A percentile compares a stretch with the other conserved stretches of the same genome.
These are phyloP conservation scores for Tylopilus vinaceipallidus DNA, from an alignment of 768 basidiomycete species.

Conservation along the genomic window DNA sequence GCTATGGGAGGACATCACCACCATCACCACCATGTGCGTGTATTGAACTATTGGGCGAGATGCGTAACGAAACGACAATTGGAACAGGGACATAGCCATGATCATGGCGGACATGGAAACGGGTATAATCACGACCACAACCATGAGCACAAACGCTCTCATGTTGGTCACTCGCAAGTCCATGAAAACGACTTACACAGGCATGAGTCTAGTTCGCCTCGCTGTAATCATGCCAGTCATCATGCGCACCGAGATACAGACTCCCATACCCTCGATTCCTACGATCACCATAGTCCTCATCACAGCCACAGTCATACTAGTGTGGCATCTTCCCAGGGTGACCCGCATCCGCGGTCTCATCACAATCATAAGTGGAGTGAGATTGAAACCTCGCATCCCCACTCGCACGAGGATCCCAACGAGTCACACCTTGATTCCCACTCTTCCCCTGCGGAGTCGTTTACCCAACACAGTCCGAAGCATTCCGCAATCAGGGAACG, in stretches of 20 bases:
- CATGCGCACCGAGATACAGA: slow-evolving; percentile 21
- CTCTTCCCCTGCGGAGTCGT: slow-evolving; percentile 13
- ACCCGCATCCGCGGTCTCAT: slow-evolving; percentile 29
- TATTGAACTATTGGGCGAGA: background rate
- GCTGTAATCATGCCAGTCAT: slow-evolving; percentile 16
- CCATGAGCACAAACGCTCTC: slow-evolving; percentile 33
- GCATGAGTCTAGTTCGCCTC: slow-evolving; percentile 14
- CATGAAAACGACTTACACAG: slow-evolving; percentile 26
- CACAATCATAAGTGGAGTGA: slow-evolving; percentile 24
- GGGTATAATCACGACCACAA: slow-evolving; percentile 15
- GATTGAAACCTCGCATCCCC: slow-evolving; percentile 23
- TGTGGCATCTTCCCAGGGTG: slow-evolving; percentile 8
- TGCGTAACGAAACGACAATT: background rate
- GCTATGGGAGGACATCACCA: slow-evolving; percentile 94
- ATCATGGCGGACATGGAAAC: slow-evolving; percentile 16
- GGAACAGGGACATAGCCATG: slow-evolving; percentile 19
- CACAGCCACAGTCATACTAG: slow-evolving; percentile 17
- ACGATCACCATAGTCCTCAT: slow-evolving; percentile 14
- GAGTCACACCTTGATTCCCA: slow-evolving; percentile 14
- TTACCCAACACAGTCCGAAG: slow-evolving; percentile 4
- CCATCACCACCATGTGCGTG: slow-evolving; percentile 62
- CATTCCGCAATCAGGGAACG: slow-evolving; percentile 25
- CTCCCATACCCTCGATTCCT: slow-evolving; percentile 9
- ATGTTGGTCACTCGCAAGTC: slow-evolving; percentile 34
- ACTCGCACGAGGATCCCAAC: slow-evolving; percentile 30